A percentile compares a stretch with the other conserved stretches of the same genome.
phyloP scores from a whole-genome alignment of 2,329 filamentous ascomycete genomes.

The Colletotrichum magnum region DNA sequence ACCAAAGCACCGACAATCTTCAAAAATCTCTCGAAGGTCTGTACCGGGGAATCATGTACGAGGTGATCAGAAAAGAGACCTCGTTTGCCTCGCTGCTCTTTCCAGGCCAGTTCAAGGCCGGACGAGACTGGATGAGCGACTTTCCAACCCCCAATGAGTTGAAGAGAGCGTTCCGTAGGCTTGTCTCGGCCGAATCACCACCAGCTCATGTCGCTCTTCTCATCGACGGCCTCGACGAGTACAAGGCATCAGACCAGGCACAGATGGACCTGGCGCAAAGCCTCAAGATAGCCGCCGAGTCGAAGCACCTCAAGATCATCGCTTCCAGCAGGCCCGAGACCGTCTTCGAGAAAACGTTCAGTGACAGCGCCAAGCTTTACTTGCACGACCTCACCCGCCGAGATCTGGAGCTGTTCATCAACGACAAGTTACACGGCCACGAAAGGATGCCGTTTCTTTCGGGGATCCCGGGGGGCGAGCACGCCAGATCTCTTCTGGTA shows the following conservation, averaged over 20 bases:
- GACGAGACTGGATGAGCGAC: neutral
- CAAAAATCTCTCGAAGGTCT: neutral
- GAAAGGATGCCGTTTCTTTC: neutral
- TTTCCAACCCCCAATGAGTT: constrained; percentile 9
- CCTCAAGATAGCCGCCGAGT: neutral
- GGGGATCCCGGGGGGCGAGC: fast-evolving
- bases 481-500: fast-evolving
- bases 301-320: neutral
- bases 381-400: neutral
- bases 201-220: neutral
- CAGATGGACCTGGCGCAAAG: neutral
- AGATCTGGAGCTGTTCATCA: neutral
- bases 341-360: neutral
- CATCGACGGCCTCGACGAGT: constrained; percentile 12
- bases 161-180: neutral
- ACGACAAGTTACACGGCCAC: neutral
- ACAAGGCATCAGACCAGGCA: neutral
- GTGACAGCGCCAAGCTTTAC: neutral
- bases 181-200: neutral
- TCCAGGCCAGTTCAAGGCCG: neutral
- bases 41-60: neutral
- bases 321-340: constrained; percentile 2
- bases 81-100: neutral
- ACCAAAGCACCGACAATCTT: neutral
- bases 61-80: neutral